phyloP scores from a whole-genome alignment of 768 basidiomycete species.

The Calvatia gigantea region DNA sequence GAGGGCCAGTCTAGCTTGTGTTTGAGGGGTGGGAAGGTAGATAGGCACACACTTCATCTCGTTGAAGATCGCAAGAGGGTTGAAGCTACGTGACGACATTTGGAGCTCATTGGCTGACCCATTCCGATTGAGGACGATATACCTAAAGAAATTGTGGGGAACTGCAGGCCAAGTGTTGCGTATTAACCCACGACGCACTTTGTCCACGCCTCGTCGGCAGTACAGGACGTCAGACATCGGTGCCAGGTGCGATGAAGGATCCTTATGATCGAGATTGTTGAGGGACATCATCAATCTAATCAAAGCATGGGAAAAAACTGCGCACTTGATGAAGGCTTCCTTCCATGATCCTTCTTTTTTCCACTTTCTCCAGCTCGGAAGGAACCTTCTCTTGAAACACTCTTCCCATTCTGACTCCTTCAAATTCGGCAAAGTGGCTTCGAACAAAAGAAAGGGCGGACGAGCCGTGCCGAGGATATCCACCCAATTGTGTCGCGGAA shows the following conservation, averaged over 20 bases:
- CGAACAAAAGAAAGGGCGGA: constrained; percentile 61
- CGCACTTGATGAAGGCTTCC: constrained; percentile 62
- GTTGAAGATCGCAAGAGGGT: constrained; percentile 64
- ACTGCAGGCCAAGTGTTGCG: not conserved
- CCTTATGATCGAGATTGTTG: constrained; percentile 31
- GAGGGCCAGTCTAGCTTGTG: not conserved
- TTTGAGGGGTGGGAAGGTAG: not conserved
- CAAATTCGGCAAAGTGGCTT: constrained; percentile 67
- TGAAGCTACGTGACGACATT: constrained; percentile 62
- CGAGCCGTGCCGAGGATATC: constrained; percentile 65
- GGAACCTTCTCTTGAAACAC: constrained; percentile 64
- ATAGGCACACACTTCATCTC: constrained; percentile 62
- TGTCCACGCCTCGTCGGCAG: constrained; percentile 80
- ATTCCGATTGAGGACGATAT: constrained; percentile 72
- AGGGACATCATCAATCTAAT: not conserved
- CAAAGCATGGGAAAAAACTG: constrained; percentile 9
- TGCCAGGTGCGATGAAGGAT: constrained; percentile 66
- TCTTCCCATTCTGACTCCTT: constrained; percentile 70
- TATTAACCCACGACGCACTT: constrained; percentile 39
- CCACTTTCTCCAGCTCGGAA: constrained; percentile 75
- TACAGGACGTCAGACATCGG: constrained; percentile 64
- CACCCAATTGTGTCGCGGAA: constrained; percentile 79
- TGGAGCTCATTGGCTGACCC: constrained; percentile 73
- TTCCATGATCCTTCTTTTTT: constrained; percentile 64
- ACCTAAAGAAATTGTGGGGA: constrained; percentile 38